Evolutionary conservation across 768 basidiomycete genomes (phyloP).

Genomic region (Agrocybe pediades): DNA sequence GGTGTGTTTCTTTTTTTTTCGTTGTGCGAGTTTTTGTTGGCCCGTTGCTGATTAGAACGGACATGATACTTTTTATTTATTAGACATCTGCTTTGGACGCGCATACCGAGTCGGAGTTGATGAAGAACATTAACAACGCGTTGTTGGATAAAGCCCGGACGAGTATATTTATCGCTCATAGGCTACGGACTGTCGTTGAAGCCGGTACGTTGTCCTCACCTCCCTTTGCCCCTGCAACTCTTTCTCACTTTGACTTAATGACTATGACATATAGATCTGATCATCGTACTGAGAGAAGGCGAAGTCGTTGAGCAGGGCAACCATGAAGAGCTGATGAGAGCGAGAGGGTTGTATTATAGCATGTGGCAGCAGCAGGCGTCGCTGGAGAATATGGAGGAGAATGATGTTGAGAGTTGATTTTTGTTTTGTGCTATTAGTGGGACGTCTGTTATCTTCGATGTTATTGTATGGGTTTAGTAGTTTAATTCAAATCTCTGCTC

Average conservation of each 20-base stretch:
- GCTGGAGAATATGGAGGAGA: slow-evolving; percentile 31
- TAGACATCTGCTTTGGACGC: slow-evolving; percentile 96
- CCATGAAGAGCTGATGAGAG: slow-evolving; percentile 80
- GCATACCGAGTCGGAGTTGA: slow-evolving; percentile 92
- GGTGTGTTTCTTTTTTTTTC: slow-evolving; percentile 51
- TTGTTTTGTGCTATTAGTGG: no score
- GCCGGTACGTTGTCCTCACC: slow-evolving; percentile 55
- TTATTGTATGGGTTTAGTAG: no score
- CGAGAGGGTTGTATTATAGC: slow-evolving; percentile 69
- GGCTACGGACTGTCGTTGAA: slow-evolving; percentile 86
- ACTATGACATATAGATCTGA: slow-evolving; percentile 58
- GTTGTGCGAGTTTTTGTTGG: background rate
- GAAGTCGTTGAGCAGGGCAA: slow-evolving; percentile 91
- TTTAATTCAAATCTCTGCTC: no score
- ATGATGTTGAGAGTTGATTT: background rate
- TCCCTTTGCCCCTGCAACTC: background rate
- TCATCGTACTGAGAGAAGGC: slow-evolving; percentile 93
- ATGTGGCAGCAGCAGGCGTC: slow-evolving; percentile 83
- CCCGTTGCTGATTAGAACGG: background rate
- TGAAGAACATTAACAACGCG: slow-evolving; percentile 87
- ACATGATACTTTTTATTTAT: background rate
- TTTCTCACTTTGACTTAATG: background rate
- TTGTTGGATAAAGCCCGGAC: slow-evolving; percentile 81
- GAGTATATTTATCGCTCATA: slow-evolving; percentile 96
- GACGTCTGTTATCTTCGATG: no score